Evolutionary conservation across 1,284 basidiomycete genomes (phyloP).

Genomic region (Stereum hirsutum): DNA sequence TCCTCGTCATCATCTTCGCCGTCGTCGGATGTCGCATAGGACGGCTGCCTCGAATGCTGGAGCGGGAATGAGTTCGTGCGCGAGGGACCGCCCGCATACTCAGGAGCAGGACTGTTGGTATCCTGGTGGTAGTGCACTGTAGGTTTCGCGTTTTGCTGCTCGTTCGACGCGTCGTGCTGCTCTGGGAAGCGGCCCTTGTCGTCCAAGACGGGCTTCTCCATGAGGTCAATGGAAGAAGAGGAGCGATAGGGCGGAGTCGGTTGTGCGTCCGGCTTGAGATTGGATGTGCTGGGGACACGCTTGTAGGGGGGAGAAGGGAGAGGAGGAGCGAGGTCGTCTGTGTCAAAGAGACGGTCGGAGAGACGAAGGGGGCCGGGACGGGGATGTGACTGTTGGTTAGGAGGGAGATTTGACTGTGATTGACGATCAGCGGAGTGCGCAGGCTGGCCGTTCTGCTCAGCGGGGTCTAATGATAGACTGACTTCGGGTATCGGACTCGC

Average conservation of each 20-base stretch:
- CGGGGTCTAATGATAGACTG: too few relatives aligned
- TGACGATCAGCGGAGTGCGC: too few relatives aligned
- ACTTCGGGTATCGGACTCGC: not conserved
- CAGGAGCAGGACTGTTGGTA: slow-evolving; percentile 19
- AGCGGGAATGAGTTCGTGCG: slow-evolving; percentile 14
- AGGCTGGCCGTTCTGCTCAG: too few relatives aligned
- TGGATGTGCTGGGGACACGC: slow-evolving; percentile 17
- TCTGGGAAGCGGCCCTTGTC: slow-evolving; percentile 1
- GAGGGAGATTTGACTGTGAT: not conserved
- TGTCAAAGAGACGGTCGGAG: slow-evolving; percentile 14
- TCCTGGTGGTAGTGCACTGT: slow-evolving; percentile 50
- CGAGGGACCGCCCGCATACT: slow-evolving; percentile 15
- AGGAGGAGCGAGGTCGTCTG: slow-evolving; percentile 16
- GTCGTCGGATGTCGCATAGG: slow-evolving; percentile 47
- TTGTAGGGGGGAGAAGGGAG: slow-evolving; percentile 25
- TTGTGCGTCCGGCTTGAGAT: slow-evolving; percentile 16
- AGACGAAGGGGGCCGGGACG: slow-evolving; percentile 9
- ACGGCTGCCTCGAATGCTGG: slow-evolving; percentile 29
- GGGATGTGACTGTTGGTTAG: slow-evolving; percentile 1
- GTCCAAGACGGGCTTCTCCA: slow-evolving; percentile 13
- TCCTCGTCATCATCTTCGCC: slow-evolving; percentile 40
- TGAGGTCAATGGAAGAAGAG: slow-evolving; percentile 15
- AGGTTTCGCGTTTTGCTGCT: slow-evolving; percentile 18
- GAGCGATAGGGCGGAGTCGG: slow-evolving; percentile 18
- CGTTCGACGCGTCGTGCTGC: slow-evolving; percentile 1